Evolutionary conservation across 108 stramenopile genomes (phyloP).

Genomic region (Nannochloropsis salina): DNA sequence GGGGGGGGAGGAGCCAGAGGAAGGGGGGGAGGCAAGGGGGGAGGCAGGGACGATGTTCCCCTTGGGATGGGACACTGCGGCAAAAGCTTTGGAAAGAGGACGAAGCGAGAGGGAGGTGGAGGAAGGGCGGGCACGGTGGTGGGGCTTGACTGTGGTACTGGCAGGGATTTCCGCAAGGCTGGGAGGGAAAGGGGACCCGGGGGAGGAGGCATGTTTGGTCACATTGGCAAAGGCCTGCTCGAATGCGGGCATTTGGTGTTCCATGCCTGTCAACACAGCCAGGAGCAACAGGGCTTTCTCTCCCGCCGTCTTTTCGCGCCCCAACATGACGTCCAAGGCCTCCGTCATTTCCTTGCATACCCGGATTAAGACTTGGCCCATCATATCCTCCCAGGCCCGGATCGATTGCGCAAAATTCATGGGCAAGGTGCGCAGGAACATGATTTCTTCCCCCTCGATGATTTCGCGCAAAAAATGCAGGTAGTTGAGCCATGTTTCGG

Average conservation of each 20-base stretch:
- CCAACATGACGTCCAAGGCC: background rate
- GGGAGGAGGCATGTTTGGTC: background rate
- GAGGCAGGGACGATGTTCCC: too few species aligned
- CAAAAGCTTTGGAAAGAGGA: background rate
- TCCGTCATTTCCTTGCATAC: background rate
- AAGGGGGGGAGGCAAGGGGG: background rate
- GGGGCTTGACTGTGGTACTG: too few species aligned
- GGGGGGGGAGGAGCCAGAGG: background rate
- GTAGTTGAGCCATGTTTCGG: background rate
- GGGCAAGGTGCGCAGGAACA: background rate
- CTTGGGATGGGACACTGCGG: too few species aligned
- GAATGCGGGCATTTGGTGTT: background rate
- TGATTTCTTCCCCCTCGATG: background rate
- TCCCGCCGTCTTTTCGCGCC: background rate
- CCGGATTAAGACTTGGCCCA: background rate
- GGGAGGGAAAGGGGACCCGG: background rate
- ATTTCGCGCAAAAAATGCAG: conserved; percentile 5
- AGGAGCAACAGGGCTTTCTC: background rate
- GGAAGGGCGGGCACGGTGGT: background rate
- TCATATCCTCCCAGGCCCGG: background rate
- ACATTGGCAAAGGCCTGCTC: background rate
- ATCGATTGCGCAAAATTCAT: background rate
- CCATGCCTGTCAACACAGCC: background rate
- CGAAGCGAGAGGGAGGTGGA: background rate
- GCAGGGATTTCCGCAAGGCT: too few species aligned